Percentiles rank a stretch among this genome's conserved stretches.
Conservation (phyloP, 2,329 filamentous ascomycete genomes). For the Verruconis gallopava region DNA sequence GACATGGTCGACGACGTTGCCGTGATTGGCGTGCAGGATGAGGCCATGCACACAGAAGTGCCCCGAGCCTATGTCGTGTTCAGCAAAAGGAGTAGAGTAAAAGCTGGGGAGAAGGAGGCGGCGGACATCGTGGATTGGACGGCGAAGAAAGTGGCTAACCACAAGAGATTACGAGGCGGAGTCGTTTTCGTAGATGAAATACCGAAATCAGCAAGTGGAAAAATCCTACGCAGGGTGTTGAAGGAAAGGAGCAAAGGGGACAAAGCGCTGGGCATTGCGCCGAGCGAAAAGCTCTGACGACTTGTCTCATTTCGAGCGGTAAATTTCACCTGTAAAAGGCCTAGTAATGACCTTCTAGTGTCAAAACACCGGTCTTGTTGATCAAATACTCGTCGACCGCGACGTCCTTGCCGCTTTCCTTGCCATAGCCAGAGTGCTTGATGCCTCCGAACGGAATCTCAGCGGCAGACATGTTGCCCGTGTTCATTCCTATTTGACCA, state of each 20-base stretch:
- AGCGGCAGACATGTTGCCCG: constrained; percentile 50
- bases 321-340: too few relatives aligned
- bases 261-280: background rate
- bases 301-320: background rate
- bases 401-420: constrained; percentile 54
- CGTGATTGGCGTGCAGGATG: constrained; percentile 49
- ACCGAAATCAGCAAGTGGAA: constrained; percentile 10
- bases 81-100: background rate
- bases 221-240: constrained; percentile 11
- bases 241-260: constrained; percentile 7
- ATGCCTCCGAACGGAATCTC: constrained; percentile 56
- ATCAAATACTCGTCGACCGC: constrained; percentile 50
- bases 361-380: constrained; percentile 53
- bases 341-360: constrained; percentile 34
- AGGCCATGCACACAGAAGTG: constrained; percentile 51
- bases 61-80: constrained; percentile 52
- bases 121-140: constrained; percentile 10
- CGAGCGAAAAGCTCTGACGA: background rate
- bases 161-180: constrained; percentile 10
- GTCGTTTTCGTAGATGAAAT: constrained; percentile 11
- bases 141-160: constrained; percentile 5
- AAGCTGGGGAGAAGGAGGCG: constrained; percentile 4
- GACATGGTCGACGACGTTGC: constrained; percentile 45
- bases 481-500: constrained; percentile 43
- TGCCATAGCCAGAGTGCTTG: constrained; percentile 55